Percentiles rank a stretch among this genome's conserved stretches.
phyloP scores from a whole-genome alignment of 2,329 filamentous ascomycete genomes.

The Bertia moriformis region DNA sequence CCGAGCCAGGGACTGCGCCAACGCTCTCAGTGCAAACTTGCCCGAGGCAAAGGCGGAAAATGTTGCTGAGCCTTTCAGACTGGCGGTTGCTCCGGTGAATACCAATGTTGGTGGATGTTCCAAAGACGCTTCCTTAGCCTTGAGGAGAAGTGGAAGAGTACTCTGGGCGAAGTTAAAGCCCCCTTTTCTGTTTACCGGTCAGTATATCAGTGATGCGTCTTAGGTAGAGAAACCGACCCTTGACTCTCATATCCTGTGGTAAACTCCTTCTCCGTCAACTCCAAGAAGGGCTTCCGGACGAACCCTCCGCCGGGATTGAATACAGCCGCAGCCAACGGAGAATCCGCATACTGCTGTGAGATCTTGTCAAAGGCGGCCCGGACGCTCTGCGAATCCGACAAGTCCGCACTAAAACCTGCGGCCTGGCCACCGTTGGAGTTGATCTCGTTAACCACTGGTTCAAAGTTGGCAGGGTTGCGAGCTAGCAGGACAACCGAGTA shows the following conservation, averaged over 20 bases:
- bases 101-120: slow-evolving; percentile 55
- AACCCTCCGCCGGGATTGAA: slow-evolving; percentile 33
- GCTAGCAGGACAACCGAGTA: slow-evolving; percentile 68
- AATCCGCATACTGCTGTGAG: slow-evolving; percentile 27
- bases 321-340: slow-evolving; percentile 29
- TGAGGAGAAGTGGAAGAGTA: slow-evolving; percentile 49
- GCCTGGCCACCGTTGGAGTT: slow-evolving; percentile 52
- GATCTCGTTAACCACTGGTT: slow-evolving; percentile 55
- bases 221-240: slow-evolving; percentile 11
- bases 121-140: slow-evolving; percentile 26
- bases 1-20: slow-evolving; percentile 53
- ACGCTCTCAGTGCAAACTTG: slow-evolving; percentile 56
- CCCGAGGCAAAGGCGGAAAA: slow-evolving; percentile 52
- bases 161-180: slow-evolving; percentile 58
- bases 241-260: slow-evolving; percentile 13
- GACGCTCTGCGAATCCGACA: slow-evolving; percentile 28
- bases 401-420: slow-evolving; percentile 55
- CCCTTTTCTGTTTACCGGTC: slow-evolving; percentile 27
- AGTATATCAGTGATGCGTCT: not conserved
- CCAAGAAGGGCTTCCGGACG: slow-evolving; percentile 20
- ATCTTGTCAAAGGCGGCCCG: slow-evolving; percentile 32
- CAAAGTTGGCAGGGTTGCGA: slow-evolving; percentile 50
- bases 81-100: slow-evolving; percentile 64
- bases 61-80: slow-evolving; percentile 47
- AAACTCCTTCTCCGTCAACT: slow-evolving; percentile 16